Evolutionary conservation across 2,329 filamentous ascomycete genomes (phyloP).

Genomic region (Ophiognomonia clavigignenti-juglandacearum): DNA sequence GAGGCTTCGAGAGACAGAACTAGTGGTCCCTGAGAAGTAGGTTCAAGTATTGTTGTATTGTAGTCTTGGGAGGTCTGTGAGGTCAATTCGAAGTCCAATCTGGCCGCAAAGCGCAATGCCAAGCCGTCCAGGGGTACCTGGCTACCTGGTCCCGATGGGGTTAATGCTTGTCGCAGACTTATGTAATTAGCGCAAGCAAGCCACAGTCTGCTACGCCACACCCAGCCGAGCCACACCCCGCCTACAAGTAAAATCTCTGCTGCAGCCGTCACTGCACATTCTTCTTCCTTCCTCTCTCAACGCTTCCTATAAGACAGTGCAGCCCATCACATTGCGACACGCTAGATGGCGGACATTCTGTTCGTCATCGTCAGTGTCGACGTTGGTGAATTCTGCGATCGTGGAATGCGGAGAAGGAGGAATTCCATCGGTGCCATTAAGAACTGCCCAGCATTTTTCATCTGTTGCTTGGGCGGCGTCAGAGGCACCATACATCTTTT

Average conservation of each 20-base stretch:
- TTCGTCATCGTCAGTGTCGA: conserved; percentile 47
- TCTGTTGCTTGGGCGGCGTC: conserved; percentile 74
- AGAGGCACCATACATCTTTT: conserved; percentile 62
- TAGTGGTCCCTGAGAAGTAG: no score
- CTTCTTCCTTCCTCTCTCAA: conserved; percentile 38
- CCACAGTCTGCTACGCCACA: background rate
- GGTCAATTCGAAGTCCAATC: conserved; percentile 1
- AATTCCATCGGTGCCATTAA: conserved; percentile 46
- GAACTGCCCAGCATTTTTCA: conserved; percentile 48
- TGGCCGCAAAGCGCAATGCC: conserved; percentile 6
- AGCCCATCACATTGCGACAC: conserved; percentile 61
- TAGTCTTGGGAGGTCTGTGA: conserved; percentile 1
- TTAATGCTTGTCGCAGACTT: no score
- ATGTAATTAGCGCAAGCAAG: background rate
- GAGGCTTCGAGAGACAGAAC: no score
- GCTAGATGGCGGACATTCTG: conserved; percentile 62
- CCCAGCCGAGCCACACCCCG: conserved; percentile 5
- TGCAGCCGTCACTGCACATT: conserved; percentile 15
- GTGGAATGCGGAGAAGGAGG: conserved; percentile 50
- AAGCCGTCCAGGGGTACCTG: no score
- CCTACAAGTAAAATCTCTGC: conserved; percentile 14
- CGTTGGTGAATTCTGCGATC: conserved; percentile 62
- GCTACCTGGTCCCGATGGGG: no score
- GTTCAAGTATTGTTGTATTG: no score
- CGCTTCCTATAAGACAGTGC: conserved; percentile 85